Evolutionary conservation across 768 basidiomycete species (phyloP).

Genomic region (Porphyrellus cyaneotinctus): DNA sequence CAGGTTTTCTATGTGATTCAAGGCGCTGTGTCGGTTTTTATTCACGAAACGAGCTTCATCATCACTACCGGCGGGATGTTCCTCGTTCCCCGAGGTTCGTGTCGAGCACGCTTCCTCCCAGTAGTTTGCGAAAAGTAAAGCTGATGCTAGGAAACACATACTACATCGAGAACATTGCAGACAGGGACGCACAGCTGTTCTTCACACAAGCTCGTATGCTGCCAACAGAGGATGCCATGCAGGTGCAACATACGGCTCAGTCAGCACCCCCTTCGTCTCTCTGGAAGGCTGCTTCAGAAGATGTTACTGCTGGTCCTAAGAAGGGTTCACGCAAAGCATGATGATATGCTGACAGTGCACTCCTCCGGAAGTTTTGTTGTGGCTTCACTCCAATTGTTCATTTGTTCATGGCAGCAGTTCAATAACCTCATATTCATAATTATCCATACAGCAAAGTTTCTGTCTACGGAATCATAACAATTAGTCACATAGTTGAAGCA

Average conservation of each 20-base stretch:
- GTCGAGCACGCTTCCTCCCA: not conserved
- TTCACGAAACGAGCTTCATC: conserved; percentile 75
- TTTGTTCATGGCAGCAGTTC: not conserved
- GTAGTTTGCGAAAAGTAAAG: not conserved
- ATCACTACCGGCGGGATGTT: conserved; percentile 84
- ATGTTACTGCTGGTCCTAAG: conserved; percentile 12
- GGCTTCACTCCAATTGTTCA: not conserved
- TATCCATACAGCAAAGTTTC: conserved; percentile 12
- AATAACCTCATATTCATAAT: conserved; percentile 17
- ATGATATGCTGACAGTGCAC: not conserved
- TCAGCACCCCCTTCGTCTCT: conserved; percentile 30
- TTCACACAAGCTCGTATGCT: conserved; percentile 82
- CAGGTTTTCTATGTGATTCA: conserved; percentile 80
- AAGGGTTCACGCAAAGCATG: conserved; percentile 17
- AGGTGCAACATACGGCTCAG: conserved; percentile 23
- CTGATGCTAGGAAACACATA: conserved; percentile 74
- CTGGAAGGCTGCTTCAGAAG: conserved; percentile 27
- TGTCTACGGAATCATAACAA: conserved; percentile 14
- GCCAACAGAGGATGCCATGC: conserved; percentile 27
- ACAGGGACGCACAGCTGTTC: conserved; percentile 78
- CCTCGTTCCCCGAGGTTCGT: conserved; percentile 81
- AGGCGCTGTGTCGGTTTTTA: conserved; percentile 82
- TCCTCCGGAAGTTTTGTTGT: not conserved
- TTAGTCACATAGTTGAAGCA: conserved; percentile 18
- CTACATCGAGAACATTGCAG: conserved; percentile 81